Evolutionary conservation across 805 yeast species (phyloP).

Genomic region (Cyberlindnera veronae): DNA sequence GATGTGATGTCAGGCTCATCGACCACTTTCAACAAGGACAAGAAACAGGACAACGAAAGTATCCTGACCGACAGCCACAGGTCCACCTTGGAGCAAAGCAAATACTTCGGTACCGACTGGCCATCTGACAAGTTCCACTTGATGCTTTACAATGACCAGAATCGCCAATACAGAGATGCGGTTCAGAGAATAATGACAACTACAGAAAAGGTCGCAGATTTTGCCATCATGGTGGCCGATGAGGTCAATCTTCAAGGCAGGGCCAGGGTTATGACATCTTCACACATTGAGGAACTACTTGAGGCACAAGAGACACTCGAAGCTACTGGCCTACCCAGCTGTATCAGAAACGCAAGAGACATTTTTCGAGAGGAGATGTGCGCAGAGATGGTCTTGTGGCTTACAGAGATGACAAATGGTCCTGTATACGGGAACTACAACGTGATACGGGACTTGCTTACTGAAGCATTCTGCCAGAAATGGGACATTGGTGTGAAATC

Average conservation of each 20-base stretch:
- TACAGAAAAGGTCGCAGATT: slow-evolving; percentile 58
- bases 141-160: slow-evolving; percentile 73
- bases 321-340: slow-evolving; percentile 61
- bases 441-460: slow-evolving; percentile 45
- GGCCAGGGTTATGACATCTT: slow-evolving; percentile 61
- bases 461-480: slow-evolving; percentile 53
- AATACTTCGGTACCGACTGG: slow-evolving; percentile 43
- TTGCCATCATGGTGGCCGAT: slow-evolving; percentile 69
- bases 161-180: slow-evolving; percentile 72
- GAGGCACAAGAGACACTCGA: slow-evolving; percentile 54
- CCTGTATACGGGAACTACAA: slow-evolving; percentile 48
- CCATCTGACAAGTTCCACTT: slow-evolving; percentile 49
- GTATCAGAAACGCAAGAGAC: slow-evolving; percentile 66
- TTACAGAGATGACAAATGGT: slow-evolving; percentile 53
- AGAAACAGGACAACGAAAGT: slow-evolving; percentile 25
- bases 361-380: slow-evolving; percentile 78
- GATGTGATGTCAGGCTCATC: slow-evolving; percentile 51
- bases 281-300: slow-evolving; percentile 45
- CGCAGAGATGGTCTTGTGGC: slow-evolving; percentile 66
- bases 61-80: slow-evolving; percentile 34
- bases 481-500: slow-evolving; percentile 55
- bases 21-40: slow-evolving; percentile 25
- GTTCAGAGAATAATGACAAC: slow-evolving; percentile 59
- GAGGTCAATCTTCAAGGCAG: slow-evolving; percentile 62
- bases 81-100: slow-evolving; percentile 30